These are phyloP conservation scores for Cryptococcus floricola DNA, from an alignment of 1,284 basidiomycete species.

Conservation along the genomic window DNA sequence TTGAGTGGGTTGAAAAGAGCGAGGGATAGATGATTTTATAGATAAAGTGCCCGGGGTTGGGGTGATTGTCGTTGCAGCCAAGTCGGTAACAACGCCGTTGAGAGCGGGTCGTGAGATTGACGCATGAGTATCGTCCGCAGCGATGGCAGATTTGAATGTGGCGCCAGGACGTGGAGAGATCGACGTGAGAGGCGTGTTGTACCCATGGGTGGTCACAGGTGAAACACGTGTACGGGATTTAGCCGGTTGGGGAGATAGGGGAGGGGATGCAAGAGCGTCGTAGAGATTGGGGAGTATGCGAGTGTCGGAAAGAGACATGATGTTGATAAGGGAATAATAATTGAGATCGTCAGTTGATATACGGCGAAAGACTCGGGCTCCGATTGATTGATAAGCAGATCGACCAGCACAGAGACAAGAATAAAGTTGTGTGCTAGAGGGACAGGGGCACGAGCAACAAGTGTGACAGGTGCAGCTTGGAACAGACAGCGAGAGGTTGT, in stretches of 20 bases:
- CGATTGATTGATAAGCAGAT: not conserved
- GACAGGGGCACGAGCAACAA: not conserved
- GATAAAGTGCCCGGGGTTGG: conserved; percentile 1
- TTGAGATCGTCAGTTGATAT: not conserved
- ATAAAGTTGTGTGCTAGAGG: not conserved
- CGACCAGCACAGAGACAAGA: not conserved
- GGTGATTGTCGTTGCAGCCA: not conserved
- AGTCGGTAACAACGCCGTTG: not conserved
- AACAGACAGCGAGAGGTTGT: not conserved
- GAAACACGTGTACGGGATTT: not conserved
- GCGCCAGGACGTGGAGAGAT: not conserved
- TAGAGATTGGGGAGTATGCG: conserved; percentile 31
- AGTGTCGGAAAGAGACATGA: conserved; percentile 25
- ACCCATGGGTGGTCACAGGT: not conserved
- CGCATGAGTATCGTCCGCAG: not conserved
- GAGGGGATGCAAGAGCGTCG: conserved; percentile 33
- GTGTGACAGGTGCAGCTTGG: not conserved
- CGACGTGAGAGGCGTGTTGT: not conserved
- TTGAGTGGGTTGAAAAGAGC: conserved; percentile 7
- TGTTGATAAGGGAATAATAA: not conserved
- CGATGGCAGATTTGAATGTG: not conserved
- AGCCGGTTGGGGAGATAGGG: conserved; percentile 16
- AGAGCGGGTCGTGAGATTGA: not conserved
- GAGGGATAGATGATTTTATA: not conserved
- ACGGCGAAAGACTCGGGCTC: no score